phyloP scores from a whole-genome alignment of 176 grass and related monocot species.

The Eragrostis nindensis region DNA sequence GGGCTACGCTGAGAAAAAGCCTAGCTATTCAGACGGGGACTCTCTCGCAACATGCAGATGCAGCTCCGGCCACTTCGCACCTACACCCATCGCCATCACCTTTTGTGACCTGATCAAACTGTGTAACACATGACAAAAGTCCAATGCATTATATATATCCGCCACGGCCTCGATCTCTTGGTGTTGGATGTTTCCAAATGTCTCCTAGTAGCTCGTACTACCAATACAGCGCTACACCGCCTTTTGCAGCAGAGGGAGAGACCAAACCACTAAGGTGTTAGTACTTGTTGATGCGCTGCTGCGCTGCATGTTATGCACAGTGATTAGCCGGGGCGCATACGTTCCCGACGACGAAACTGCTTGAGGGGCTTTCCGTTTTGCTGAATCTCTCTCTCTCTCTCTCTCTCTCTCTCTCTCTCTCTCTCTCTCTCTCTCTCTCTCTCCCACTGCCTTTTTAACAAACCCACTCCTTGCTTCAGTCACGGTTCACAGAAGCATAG shows the following conservation, averaged over 20 bases:
- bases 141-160: slow-evolving; percentile 16
- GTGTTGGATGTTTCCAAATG: not conserved
- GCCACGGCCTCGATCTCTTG: not conserved
- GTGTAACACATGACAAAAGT: slow-evolving; percentile 51
- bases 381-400: no score
- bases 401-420: not conserved
- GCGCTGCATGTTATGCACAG: not conserved
- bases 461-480: not conserved
- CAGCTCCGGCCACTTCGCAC: slow-evolving; percentile 19
- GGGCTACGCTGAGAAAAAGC: slow-evolving; percentile 20
- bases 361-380: no score
- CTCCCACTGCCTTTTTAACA: slow-evolving; percentile 37
- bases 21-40: not conserved
- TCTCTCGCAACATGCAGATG: no score
- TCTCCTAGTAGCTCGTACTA: not conserved
- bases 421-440: not conserved
- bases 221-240: not conserved
- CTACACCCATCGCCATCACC: slow-evolving; percentile 38
- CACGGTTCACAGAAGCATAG: not conserved
- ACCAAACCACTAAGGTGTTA: not conserved
- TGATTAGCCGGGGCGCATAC: not conserved
- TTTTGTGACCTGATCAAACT: slow-evolving; percentile 37
- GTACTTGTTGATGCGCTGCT: not conserved
- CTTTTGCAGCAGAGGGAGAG: no score
- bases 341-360: no score